Base-by-base conservation (phyloP, 2,329 filamentous ascomycete genomes). In the Sporothrix schenckii region DNA sequence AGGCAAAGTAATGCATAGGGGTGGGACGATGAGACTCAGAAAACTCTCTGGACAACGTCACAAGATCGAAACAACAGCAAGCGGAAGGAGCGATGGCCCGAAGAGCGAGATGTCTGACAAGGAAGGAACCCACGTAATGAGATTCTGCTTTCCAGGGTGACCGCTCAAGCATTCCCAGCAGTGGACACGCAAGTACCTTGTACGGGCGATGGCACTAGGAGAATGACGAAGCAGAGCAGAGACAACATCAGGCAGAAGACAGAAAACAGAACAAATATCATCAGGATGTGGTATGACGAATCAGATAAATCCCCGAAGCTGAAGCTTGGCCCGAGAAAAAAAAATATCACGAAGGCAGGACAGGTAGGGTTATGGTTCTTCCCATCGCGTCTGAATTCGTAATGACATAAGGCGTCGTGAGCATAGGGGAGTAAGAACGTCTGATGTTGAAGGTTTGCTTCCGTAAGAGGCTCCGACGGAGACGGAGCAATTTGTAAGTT, bases 391-490 rank as follows among this genome's bases (percentile, higher is more conserved):
- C 27, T 50, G 61, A n/a, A n/a, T 65, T 65, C 24, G 7, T 52
- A 41, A 19, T 19, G 39, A 39, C 63, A 66, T 21, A 39, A 19
- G 61, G 39, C 58, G 39, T 63, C 14, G 39, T n/a, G 41, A n/a
- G 11, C 19, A 47, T 52, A 52, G 44, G 24, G 44, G 44, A 50
- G 41, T 21, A 49, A 41, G 19, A 30, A 34, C 16, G 44, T 21
- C 30, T 13, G 47, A 66, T 13, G 27, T 13, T 41, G 19, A 30
- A 52, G 16, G 49, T 66, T 9, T 52, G 63, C n/a, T 21, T 52
- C 21, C 50, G 24, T 50, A 66, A 66, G 50, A 66, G 63, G 11
- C 56, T 71, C 72, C 72, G 72, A 66, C 72, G 72, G 72, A 71
- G 68, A 68, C 72, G 72, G 71, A 72, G 71, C 21, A 56, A 68